These are phyloP conservation scores for Malus orientalis DNA, from an alignment of 306 rosid species.

Conservation along the genomic window DNA sequence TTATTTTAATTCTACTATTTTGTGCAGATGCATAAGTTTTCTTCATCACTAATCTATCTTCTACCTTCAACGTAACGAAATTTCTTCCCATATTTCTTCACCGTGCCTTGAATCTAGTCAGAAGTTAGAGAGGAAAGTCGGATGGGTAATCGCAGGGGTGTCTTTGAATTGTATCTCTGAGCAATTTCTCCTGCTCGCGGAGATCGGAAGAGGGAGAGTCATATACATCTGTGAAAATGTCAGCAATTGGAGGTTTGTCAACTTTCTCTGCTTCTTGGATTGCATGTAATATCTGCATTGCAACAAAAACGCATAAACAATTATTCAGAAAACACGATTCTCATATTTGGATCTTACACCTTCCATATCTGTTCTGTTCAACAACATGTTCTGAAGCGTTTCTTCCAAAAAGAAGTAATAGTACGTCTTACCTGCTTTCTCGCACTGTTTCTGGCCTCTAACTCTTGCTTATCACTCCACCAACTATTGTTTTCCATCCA, in stretches of 20 bases:
- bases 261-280: conserved; percentile 79
- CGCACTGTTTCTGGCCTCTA: conserved; percentile 46
- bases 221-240: conserved; percentile 73
- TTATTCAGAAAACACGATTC: not conserved
- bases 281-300: conserved; percentile 54
- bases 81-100: no score
- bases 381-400: not conserved
- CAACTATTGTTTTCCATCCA: conserved; percentile 85
- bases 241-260: conserved; percentile 67
- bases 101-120: no score
- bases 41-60: no score
- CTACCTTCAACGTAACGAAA: no score
- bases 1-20: no score
- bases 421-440: conserved; percentile 52
- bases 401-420: not conserved
- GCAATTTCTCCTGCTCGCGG: conserved; percentile 58
- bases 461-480: conserved; percentile 64
- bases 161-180: conserved; percentile 50
- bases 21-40: no score
- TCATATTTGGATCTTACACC: no score
- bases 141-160: conserved; percentile 60
- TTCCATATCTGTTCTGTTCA: not conserved
- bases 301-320: not conserved
- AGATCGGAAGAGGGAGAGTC: conserved; percentile 67
- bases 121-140: conserved; percentile 39